Percentiles rank a stretch among this genome's conserved stretches.
These are phyloP conservation scores for Solanum ossicruentum DNA, from an alignment of 257 asterid species.

Conservation along the genomic window DNA sequence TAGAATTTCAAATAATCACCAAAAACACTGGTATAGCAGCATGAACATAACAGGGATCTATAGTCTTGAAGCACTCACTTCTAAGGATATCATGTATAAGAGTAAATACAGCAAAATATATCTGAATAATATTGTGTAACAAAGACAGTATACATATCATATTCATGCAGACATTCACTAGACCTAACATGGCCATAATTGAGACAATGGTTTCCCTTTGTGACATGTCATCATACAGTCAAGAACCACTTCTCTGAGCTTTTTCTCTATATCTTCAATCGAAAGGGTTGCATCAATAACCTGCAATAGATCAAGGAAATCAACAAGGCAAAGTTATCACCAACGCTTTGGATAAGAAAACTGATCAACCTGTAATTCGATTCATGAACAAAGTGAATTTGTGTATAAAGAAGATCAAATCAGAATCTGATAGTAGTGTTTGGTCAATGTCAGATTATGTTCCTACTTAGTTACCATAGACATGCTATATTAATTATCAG, in stretches of 20 bases:
- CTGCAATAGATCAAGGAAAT: constrained; percentile 22
- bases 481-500: neutral
- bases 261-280: constrained; percentile 59
- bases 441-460: neutral
- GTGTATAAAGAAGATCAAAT: neutral
- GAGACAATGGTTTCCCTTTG: constrained; percentile 51
- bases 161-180: neutral
- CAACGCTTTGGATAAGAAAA: neutral
- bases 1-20: neutral
- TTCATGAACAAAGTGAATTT: neutral
- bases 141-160: neutral
- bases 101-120: neutral
- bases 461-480: neutral
- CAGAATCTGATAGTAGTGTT: neutral
- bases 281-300: constrained; percentile 62
- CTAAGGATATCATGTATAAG: neutral
- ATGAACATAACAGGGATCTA: neutral
- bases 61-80: neutral
- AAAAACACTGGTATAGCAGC: neutral
- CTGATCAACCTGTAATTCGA: neutral
- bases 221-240: constrained; percentile 42
- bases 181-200: constrained; percentile 40
- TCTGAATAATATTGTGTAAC: neutral
- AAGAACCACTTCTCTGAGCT: constrained; percentile 28
- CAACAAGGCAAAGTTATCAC: neutral